Evolutionary conservation across 2,329 filamentous ascomycete genomes (phyloP).

Genomic region (Sphaerulina musiva): DNA sequence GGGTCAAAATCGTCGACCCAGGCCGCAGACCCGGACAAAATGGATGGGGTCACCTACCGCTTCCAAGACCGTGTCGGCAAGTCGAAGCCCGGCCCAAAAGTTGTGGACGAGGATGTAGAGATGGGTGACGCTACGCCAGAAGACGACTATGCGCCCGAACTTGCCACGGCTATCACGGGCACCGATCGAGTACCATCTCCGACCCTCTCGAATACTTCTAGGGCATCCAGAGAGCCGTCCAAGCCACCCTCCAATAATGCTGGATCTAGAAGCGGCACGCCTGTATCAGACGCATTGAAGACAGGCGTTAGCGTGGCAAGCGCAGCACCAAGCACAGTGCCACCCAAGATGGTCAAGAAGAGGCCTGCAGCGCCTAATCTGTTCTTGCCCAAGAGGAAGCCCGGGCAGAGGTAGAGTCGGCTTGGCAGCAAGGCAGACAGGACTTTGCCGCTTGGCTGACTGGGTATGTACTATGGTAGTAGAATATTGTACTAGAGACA

Average conservation of each 20-base stretch:
- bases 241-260: neutral
- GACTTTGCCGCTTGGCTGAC: neutral
- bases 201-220: neutral
- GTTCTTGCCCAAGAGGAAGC: slow-evolving; percentile 18
- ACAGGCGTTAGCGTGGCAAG: slow-evolving; percentile 1
- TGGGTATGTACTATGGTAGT: neutral
- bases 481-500: neutral
- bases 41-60: slow-evolving; percentile 34
- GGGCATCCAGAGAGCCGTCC: neutral
- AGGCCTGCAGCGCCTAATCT: slow-evolving; percentile 7
- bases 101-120: slow-evolving; percentile 26
- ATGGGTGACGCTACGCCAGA: slow-evolving; percentile 27
- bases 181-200: neutral
- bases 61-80: slow-evolving; percentile 29
- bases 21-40: slow-evolving; percentile 31
- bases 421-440: neutral
- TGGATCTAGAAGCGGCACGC: neutral
- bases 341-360: slow-evolving; percentile 13
- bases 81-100: slow-evolving; percentile 14
- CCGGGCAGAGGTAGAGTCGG: slow-evolving; percentile 3
- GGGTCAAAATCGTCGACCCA: neutral
- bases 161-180: neutral
- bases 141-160: neutral
- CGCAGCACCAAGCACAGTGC: neutral
- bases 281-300: neutral